phyloP scores from a whole-genome alignment of 169 alveolate genomes.

The Cytauxzoon felis region DNA sequence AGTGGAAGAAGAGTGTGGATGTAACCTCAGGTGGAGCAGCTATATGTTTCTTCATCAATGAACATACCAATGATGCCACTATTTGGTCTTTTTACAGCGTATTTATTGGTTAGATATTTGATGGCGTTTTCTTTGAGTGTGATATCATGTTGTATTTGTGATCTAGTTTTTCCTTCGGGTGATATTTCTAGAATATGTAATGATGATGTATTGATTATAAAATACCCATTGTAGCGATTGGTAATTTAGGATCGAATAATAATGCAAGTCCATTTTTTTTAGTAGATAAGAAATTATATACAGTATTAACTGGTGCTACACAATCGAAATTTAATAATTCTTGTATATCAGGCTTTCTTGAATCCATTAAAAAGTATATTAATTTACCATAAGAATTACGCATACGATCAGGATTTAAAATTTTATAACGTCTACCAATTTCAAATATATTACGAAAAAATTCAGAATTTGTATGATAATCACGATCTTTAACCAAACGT shows the following conservation, averaged over 20 bases:
- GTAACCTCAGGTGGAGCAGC: too few species aligned
- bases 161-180: conserved; percentile 65
- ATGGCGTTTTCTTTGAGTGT: conserved; percentile 75
- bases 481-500: conserved; percentile 75
- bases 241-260: conserved; percentile 78
- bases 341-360: conserved; percentile 78
- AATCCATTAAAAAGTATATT: conserved; percentile 85
- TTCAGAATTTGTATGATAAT: conserved; percentile 72
- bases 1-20: too few species aligned
- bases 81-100: conserved; percentile 50
- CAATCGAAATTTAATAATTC: conserved; percentile 80
- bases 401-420: conserved; percentile 88
- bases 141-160: conserved; percentile 73
- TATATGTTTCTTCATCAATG: neutral
- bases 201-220: too few species aligned
- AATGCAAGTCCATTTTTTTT: conserved; percentile 78
- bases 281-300: conserved; percentile 71
- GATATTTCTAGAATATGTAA: conserved; percentile 62
- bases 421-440: conserved; percentile 86
- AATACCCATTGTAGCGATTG: conserved; percentile 80
- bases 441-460: conserved; percentile 84
- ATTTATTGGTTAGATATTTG: conserved; percentile 57
- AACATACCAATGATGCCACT: conserved; percentile 21
- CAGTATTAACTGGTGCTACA: conserved; percentile 81
- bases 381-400: conserved; percentile 85